Evolutionary conservation across 1,139 yeast species (phyloP).

Genomic region (Protomyces arabidopsidicola): DNA sequence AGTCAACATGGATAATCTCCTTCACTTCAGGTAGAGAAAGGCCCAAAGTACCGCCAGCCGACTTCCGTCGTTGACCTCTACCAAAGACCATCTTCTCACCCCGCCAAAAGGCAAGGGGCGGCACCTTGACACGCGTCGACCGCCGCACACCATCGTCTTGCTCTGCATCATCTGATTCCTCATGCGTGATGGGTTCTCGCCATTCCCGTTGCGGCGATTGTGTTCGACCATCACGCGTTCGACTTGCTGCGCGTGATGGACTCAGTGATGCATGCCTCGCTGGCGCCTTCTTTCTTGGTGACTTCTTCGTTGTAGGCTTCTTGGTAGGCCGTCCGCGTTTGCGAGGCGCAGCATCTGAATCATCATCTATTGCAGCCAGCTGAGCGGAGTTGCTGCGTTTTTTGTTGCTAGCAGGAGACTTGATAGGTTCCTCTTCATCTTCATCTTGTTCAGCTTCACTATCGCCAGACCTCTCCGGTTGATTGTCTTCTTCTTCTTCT

Average conservation of each 20-base stretch:
- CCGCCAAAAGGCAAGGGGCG: slow-evolving; percentile 82
- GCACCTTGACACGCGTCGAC: slow-evolving; percentile 61
- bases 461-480: background rate
- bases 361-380: slow-evolving; percentile 6
- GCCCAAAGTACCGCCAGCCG: slow-evolving; percentile 31
- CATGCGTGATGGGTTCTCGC: slow-evolving; percentile 25
- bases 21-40: slow-evolving; percentile 35
- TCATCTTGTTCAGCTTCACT: background rate
- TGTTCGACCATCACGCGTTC: background rate
- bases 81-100: slow-evolving; percentile 71
- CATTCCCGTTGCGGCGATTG: slow-evolving; percentile 5
- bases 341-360: background rate
- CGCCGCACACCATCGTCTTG: slow-evolving; percentile 40
- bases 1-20: slow-evolving; percentile 35
- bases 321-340: background rate
- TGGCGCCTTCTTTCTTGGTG: slow-evolving; percentile 12
- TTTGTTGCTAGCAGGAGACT: slow-evolving; percentile 9
- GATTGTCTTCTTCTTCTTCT: background rate
- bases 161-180: slow-evolving; percentile 9
- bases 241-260: slow-evolving; percentile 3
- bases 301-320: background rate
- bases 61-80: slow-evolving; percentile 39
- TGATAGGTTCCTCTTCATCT: slow-evolving; percentile 2
- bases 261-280: slow-evolving; percentile 17
- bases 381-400: background rate